Conservation (phyloP, 768 basidiomycete genomes). For the Leccinum variicolor region DNA sequence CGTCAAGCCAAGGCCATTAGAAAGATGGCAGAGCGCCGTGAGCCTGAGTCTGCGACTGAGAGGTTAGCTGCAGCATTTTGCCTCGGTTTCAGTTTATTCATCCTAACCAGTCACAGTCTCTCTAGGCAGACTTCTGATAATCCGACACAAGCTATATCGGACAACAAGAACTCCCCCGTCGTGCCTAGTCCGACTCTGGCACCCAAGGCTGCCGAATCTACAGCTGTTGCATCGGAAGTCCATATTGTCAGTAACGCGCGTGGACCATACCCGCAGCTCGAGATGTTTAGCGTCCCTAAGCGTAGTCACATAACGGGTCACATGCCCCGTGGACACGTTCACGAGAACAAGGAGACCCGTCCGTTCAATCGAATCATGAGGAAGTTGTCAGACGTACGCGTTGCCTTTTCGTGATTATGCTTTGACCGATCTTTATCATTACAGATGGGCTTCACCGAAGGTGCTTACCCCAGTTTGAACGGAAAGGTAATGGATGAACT, state of each 20-base stretch:
- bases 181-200: conserved; percentile 8
- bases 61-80: conserved; percentile 19
- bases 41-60: conserved; percentile 20
- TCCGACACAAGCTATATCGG: conserved; percentile 7
- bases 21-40: conserved; percentile 34
- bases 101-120: conserved; percentile 9
- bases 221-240: conserved; percentile 18
- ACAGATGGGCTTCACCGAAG: conserved; percentile 75
- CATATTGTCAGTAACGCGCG: conserved; percentile 62
- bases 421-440: conserved; percentile 7
- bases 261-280: conserved; percentile 57
- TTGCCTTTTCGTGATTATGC: neutral
- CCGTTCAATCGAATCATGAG: conserved; percentile 49
- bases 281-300: conserved; percentile 58
- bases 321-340: conserved; percentile 17
- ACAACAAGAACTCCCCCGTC: neutral
- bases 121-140: conserved; percentile 27
- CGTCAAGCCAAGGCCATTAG: conserved; percentile 54
- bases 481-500: conserved; percentile 50
- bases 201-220: conserved; percentile 15
- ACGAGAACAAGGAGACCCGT: conserved; percentile 32
- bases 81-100: conserved; percentile 3
- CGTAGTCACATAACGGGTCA: conserved; percentile 33
- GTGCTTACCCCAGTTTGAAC: conserved; percentile 49
- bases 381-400: conserved; percentile 62